Conservation (phyloP, 257 asterid genomes). For the Solanum etuberosum region DNA sequence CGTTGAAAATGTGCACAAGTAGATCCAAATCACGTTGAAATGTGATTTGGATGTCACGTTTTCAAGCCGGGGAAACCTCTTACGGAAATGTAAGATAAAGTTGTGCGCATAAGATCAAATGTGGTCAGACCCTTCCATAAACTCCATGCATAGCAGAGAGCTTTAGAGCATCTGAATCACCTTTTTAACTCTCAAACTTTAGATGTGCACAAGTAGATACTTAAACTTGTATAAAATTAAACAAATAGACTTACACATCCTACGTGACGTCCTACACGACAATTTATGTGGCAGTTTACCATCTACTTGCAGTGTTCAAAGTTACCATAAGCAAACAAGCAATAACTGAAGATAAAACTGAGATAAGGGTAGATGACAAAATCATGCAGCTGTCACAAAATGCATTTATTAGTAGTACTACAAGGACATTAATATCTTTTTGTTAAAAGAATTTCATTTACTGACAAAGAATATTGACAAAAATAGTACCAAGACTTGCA, state of each 20-base stretch:
- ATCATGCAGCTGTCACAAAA: background rate
- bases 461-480: background rate
- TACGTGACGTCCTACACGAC: too few species aligned
- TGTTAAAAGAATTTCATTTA: background rate
- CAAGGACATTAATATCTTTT: background rate
- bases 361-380: background rate
- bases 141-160: background rate
- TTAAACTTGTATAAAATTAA: too few species aligned
- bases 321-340: background rate
- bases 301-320: background rate
- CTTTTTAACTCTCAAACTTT: background rate
- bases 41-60: background rate
- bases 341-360: background rate
- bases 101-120: fast-evolving
- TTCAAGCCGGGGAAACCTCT: background rate
- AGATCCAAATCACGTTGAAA: too few species aligned
- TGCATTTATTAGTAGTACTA: background rate
- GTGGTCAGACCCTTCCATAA: background rate
- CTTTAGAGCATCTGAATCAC: background rate
- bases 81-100: background rate
- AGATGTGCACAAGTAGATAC: too few species aligned
- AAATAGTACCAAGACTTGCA: background rate
- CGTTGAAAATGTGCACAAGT: too few species aligned
- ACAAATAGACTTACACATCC: too few species aligned
- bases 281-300: too few species aligned